phyloP scores from a whole-genome alignment of 2,329 filamentous ascomycete genomes.

The Beauveria caledonica region DNA sequence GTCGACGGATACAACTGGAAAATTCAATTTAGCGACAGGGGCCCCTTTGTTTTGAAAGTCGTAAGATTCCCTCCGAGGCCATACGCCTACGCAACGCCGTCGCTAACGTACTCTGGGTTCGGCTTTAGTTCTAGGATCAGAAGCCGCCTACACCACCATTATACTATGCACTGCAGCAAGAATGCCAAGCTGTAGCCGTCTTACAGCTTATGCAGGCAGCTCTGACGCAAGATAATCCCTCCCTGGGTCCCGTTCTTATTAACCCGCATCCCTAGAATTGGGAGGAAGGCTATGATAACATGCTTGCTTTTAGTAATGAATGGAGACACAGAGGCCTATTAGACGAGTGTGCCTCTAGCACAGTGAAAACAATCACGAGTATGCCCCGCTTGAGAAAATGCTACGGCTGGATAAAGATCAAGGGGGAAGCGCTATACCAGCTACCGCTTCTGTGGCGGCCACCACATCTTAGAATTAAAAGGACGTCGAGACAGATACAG shows the following conservation, averaged over 20 bases:
- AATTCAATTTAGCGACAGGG: background rate
- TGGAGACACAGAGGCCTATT: background rate
- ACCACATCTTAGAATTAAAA: background rate
- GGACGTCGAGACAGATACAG: background rate
- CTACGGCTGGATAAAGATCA: background rate
- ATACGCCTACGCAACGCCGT: background rate
- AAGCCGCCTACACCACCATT: background rate
- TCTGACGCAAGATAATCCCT: background rate
- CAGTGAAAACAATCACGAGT: background rate
- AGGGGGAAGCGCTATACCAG: background rate
- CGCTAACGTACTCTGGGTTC: background rate
- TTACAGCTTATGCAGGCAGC: background rate
- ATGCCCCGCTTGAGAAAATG: background rate
- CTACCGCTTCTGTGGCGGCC: background rate
- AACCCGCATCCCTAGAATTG: background rate
- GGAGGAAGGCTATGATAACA: background rate
- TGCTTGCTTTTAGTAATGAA: background rate
- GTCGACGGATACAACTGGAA: conserved; percentile 2
- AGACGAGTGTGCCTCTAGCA: background rate
- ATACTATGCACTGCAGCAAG: background rate
- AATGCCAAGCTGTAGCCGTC: background rate
- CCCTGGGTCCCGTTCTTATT: background rate
- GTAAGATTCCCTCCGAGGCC: background rate
- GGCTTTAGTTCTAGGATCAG: background rate
- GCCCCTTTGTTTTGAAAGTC: background rate